A percentile compares a stretch with the other conserved stretches of the same genome.
These are phyloP conservation scores for Lipomyces yamanashiensis DNA, from an alignment of 805 yeast genomes.

Conservation along the genomic window DNA sequence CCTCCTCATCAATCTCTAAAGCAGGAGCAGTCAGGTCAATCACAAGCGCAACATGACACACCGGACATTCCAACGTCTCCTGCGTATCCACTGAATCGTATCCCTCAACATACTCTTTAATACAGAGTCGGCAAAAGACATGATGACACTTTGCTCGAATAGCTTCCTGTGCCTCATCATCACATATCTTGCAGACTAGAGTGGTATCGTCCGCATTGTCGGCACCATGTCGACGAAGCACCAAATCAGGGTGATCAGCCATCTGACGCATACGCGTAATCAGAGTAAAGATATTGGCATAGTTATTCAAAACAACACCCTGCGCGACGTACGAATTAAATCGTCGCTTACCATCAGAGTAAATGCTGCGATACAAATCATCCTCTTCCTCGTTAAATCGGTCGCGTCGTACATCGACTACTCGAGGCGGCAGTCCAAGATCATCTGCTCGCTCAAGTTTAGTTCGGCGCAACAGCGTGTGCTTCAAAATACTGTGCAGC, in stretches of 20 bases:
- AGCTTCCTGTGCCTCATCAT: slow-evolving; percentile 98
- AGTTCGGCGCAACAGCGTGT: slow-evolving; percentile 91
- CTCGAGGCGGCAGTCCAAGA: slow-evolving; percentile 93
- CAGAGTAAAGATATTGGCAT: slow-evolving; percentile 94
- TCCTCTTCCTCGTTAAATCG: slow-evolving; percentile 92
- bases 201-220: slow-evolving; percentile 48
- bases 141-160: slow-evolving; percentile 94
- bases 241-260: slow-evolving; percentile 98
- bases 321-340: slow-evolving; percentile 92
- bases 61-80: slow-evolving; percentile 80
- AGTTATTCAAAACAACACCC: slow-evolving; percentile 94
- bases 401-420: slow-evolving; percentile 86
- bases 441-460: slow-evolving; percentile 97
- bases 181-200: slow-evolving; percentile 89
- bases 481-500: slow-evolving; percentile 72
- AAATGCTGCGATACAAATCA: slow-evolving; percentile 85
- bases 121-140: slow-evolving; percentile 88
- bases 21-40: slow-evolving; percentile 90
- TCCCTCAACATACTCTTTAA: slow-evolving; percentile 80
- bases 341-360: slow-evolving; percentile 82
- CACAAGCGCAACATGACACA: slow-evolving; percentile 90
- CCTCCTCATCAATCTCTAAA: slow-evolving; percentile 59
- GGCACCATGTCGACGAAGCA: slow-evolving; percentile 67
- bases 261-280: slow-evolving; percentile 97
- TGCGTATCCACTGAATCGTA: slow-evolving; percentile 58